Evolutionary conservation across 2,329 filamentous ascomycete species (phyloP).

Genomic region (Monilinia laxa): DNA sequence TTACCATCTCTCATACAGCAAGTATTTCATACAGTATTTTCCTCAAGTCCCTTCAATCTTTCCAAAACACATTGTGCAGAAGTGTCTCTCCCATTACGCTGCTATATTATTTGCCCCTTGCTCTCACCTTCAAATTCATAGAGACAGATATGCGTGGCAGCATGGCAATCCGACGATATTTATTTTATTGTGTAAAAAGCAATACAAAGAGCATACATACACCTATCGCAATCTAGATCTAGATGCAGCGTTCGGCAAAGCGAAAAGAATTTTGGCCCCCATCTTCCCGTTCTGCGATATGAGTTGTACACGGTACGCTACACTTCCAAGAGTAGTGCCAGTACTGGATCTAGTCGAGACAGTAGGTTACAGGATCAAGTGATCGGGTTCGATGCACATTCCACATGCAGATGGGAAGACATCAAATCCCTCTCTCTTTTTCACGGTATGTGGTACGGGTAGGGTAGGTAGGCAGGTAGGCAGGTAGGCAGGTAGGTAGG

Average conservation of each 20-base stretch:
- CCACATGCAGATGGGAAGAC: background rate
- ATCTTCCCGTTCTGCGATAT: constrained; percentile 9
- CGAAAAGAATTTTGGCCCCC: background rate
- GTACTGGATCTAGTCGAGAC: background rate
- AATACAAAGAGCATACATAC: background rate
- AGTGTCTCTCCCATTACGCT: background rate
- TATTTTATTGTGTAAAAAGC: constrained; percentile 1
- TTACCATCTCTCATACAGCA: too few species aligned
- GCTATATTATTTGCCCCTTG: background rate
- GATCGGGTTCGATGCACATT: background rate
- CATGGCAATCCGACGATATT: background rate
- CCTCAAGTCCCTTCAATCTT: background rate
- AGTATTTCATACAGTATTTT: background rate
- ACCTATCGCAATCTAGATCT: constrained; percentile 4
- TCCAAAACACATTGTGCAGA: background rate
- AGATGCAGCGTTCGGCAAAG: background rate
- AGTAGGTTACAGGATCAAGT: background rate
- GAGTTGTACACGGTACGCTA: background rate
- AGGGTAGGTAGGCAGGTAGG: too few species aligned
- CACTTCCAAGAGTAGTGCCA: background rate
- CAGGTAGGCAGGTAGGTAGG: too few species aligned
- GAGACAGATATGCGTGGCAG: background rate
- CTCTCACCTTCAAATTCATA: too few species aligned
- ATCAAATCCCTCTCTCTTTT: background rate
- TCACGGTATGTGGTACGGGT: background rate